phyloP scores from a whole-genome alignment of 345 rosid species.

The Excoecaria cochinchinensis region DNA sequence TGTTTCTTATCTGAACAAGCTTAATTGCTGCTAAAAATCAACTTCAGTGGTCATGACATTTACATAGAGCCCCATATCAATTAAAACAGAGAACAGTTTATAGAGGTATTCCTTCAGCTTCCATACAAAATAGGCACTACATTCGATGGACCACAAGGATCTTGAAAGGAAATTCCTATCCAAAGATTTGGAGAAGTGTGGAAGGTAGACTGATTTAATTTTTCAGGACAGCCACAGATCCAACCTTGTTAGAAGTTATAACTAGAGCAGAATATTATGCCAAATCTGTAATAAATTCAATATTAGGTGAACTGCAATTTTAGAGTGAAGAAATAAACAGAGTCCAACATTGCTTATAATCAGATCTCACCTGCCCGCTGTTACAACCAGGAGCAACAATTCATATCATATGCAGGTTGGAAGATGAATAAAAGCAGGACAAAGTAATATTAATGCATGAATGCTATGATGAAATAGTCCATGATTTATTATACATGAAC shows the following conservation, averaged over 20 bases:
- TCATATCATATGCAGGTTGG: not conserved
- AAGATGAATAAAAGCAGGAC: not conserved
- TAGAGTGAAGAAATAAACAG: not conserved
- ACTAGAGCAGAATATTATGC: not conserved
- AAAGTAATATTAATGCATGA: not conserved
- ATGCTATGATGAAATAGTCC: not conserved
- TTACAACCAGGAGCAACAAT: not conserved
- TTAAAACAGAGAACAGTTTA: not conserved
- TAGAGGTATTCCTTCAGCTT: not conserved
- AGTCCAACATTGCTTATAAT: not conserved
- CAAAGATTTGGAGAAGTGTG: not conserved
- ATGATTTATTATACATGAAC: not conserved
- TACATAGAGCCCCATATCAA: not conserved
- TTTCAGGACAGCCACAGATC: not conserved
- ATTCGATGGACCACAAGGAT: not conserved
- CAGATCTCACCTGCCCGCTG: no score
- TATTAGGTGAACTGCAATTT: not conserved
- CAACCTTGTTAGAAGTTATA: not conserved
- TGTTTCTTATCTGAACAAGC: no score
- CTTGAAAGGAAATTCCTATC: not conserved
- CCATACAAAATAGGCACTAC: no score
- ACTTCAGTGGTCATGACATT: not conserved
- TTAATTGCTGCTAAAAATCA: not conserved
- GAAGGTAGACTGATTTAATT: not conserved
- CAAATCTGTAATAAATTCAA: not conserved